Conservation (phyloP, 352 stramenopile genomes). For the Phytophthora sojae region DNA sequence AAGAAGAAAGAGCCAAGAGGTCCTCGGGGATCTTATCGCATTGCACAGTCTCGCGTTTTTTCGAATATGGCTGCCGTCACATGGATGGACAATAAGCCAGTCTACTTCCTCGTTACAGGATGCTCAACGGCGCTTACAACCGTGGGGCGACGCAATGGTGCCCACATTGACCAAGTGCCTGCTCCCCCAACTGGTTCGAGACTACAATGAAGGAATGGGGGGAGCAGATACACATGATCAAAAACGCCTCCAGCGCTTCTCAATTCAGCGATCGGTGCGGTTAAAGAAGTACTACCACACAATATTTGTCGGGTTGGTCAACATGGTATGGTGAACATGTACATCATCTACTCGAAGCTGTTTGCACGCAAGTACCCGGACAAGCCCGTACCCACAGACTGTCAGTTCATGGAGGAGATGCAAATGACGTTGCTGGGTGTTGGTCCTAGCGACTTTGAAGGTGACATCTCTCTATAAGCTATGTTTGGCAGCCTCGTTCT, state of each 20-base stretch:
- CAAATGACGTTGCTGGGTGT: background rate
- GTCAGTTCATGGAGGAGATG: constrained; percentile 7
- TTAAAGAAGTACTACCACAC: constrained; percentile 19
- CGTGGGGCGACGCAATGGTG: background rate
- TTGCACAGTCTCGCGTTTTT: background rate
- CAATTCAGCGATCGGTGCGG: constrained; percentile 7
- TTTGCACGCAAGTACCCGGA: background rate
- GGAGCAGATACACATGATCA: constrained; percentile 12
- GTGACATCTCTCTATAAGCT: constrained; percentile 1
- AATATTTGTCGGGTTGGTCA: constrained; percentile 10
- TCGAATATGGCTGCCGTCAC: constrained; percentile 2
- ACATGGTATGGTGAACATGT: constrained; percentile 18
- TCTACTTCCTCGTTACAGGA: constrained; percentile 6
- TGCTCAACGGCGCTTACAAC: constrained; percentile 8
- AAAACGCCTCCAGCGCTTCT: constrained; percentile 12
- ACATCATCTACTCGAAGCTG: constrained; percentile 7
- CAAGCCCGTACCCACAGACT: background rate
- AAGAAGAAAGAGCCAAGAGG: constrained; percentile 2
- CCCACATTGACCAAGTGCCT: background rate
- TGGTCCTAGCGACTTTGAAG: constrained; percentile 11
- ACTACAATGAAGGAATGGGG: constrained; percentile 14
- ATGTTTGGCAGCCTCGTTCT: constrained; percentile 1
- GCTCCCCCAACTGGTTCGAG: background rate
- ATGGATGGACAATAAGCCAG: constrained; percentile 13
- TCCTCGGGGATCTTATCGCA: background rate